Conservation (phyloP, 345 rosid genomes). For the Eucalyptus sideroxylon region DNA sequence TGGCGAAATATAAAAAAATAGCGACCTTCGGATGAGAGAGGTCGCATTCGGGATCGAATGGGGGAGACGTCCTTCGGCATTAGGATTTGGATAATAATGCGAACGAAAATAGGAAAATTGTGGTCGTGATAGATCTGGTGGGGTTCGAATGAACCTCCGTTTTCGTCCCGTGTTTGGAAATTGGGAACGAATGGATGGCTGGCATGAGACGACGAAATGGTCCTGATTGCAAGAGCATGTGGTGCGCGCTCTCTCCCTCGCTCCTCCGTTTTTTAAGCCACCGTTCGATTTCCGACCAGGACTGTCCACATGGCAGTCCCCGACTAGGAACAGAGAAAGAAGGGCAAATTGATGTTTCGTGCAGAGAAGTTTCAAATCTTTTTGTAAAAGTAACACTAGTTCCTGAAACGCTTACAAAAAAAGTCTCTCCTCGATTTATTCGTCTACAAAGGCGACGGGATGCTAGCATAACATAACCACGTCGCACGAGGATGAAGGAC, state of each 20-base stretch:
- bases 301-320: background rate
- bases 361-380: background rate
- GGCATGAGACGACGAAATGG: background rate
- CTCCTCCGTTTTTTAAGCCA: background rate
- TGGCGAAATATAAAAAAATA: background rate
- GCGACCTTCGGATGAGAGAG: background rate
- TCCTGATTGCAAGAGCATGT: background rate
- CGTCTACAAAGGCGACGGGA: background rate
- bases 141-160: background rate
- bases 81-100: background rate
- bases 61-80: background rate
- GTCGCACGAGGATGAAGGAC: background rate
- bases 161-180: background rate
- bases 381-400: background rate
- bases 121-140: background rate
- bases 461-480: background rate
- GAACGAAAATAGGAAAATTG: background rate
- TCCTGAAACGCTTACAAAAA: background rate
- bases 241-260: background rate
- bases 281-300: background rate
- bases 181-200: background rate
- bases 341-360: background rate
- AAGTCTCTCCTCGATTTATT: background rate
- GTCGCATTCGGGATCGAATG: background rate
- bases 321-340: background rate